Conservation (phyloP, 305 asterid genomes). For the Lippia alba region DNA sequence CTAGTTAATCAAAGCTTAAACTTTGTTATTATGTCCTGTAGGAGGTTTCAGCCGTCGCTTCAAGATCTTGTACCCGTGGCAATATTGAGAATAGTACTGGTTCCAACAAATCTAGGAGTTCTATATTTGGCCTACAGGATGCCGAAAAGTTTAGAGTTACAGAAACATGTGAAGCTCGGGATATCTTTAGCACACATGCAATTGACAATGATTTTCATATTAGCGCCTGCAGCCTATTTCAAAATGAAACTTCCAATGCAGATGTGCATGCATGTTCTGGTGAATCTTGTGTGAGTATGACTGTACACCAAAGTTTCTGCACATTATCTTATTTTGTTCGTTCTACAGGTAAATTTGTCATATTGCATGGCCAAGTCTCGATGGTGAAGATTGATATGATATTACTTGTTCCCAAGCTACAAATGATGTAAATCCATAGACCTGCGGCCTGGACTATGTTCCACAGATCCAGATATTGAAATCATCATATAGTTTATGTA, state of each 20-base stretch:
- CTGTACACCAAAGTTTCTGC: neutral
- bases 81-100: constrained; percentile 57
- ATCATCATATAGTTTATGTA: neutral
- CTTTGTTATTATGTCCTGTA: constrained; percentile 42
- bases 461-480: constrained; percentile 13
- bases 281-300: constrained; percentile 65
- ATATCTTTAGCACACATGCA: constrained; percentile 42
- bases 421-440: constrained; percentile 16
- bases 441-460: constrained; percentile 16
- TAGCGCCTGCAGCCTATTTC: constrained; percentile 47
- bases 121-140: constrained; percentile 45
- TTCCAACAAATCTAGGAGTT: constrained; percentile 57
- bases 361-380: constrained; percentile 27
- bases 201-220: constrained; percentile 42
- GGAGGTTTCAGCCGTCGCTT: constrained; percentile 69
- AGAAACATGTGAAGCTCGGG: constrained; percentile 47
- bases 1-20: constrained; percentile 30
- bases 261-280: constrained; percentile 48
- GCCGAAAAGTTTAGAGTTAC: constrained; percentile 43
- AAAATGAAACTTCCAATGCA: constrained; percentile 40
- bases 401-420: constrained; percentile 5
- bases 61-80: constrained; percentile 55
- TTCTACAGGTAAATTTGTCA: constrained; percentile 27
- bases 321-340: constrained; percentile 9
- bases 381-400: constrained; percentile 20